Conservation (phyloP, 768 basidiomycete species). For the Calocera cornea region DNA sequence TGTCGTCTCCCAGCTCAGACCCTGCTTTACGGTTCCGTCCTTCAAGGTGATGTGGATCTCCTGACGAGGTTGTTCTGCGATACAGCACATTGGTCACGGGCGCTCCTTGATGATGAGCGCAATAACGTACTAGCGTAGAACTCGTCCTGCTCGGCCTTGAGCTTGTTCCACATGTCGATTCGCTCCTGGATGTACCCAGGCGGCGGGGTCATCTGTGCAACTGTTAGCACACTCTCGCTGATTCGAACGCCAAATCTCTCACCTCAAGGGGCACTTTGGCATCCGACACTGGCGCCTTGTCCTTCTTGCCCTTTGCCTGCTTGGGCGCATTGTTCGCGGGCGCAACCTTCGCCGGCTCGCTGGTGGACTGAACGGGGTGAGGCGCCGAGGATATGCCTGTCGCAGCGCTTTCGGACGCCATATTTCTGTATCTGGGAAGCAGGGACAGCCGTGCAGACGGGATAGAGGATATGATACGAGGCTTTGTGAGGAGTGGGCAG, state of each 20-base stretch:
- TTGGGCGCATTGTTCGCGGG: conserved; percentile 17
- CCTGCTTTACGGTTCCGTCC: conserved; percentile 74
- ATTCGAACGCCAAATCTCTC: conserved; percentile 1
- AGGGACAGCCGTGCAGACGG: conserved; percentile 5
- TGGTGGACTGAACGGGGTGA: conserved; percentile 23
- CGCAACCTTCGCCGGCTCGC: conserved; percentile 18
- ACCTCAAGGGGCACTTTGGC: conserved; percentile 20
- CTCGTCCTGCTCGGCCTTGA: conserved; percentile 72
- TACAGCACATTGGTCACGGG: background rate
- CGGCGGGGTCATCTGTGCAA: conserved; percentile 53
- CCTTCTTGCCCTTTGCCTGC: conserved; percentile 23
- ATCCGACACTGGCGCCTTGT: conserved; percentile 12
- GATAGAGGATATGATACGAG: background rate
- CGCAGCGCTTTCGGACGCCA: background rate
- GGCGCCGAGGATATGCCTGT: conserved; percentile 14
- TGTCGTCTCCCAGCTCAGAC: conserved; percentile 85
- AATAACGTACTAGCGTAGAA: conserved; percentile 54
- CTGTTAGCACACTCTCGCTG: background rate
- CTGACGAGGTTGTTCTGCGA: conserved; percentile 53
- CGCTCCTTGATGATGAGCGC: conserved; percentile 27
- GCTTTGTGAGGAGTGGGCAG: background rate
- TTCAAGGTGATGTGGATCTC: conserved; percentile 73
- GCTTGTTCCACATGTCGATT: conserved; percentile 74
- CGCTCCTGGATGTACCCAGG: conserved; percentile 84
- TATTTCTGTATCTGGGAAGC: background rate